phyloP scores from a whole-genome alignment of 768 basidiomycete species.

The Suillus hirtellus region DNA sequence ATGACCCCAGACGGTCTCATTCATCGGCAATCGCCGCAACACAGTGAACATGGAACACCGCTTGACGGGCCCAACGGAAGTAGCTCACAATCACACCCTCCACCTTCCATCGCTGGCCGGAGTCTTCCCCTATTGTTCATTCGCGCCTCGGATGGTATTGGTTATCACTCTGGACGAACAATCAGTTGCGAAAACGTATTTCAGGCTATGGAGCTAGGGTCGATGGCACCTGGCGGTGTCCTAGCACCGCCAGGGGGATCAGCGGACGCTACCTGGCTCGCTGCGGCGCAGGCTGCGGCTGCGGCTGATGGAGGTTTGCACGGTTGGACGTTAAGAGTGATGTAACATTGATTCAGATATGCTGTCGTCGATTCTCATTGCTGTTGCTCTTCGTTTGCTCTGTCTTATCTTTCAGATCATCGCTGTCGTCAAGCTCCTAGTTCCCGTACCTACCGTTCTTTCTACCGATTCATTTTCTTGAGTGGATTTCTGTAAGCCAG shows the following conservation, averaged over 20 bases:
- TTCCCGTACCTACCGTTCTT: constrained; percentile 15
- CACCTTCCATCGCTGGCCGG: constrained; percentile 61
- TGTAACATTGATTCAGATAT: constrained; percentile 44
- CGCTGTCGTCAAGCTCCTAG: constrained; percentile 10
- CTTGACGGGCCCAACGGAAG: constrained; percentile 28
- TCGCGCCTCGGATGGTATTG: constrained; percentile 79
- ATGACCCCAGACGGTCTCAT: constrained; percentile 35
- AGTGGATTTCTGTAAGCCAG: constrained; percentile 18
- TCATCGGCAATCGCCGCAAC: constrained; percentile 20
- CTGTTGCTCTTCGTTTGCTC: constrained; percentile 24
- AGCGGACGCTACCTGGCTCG: constrained; percentile 69
- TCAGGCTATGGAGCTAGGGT: constrained; percentile 63
- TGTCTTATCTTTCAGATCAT: constrained; percentile 16
- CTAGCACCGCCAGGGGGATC: constrained; percentile 46
- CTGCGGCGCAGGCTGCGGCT: constrained; percentile 70
- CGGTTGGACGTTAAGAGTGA: constrained; percentile 79
- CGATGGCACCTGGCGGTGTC: constrained; percentile 45
- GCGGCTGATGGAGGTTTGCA: constrained; percentile 65
- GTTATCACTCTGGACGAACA: constrained; percentile 85
- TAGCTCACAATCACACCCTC: constrained; percentile 31
- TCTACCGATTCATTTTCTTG: constrained; percentile 4
- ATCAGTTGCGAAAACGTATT: constrained; percentile 83
- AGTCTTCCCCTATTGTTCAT: constrained; percentile 82
- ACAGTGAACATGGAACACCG: constrained; percentile 37
- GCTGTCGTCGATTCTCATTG: constrained; percentile 24